A percentile compares a stretch with the other conserved stretches of the same genome.
Evolutionary conservation across 352 stramenopile species (phyloP).

Genomic region (Phytopythium montanum): DNA sequence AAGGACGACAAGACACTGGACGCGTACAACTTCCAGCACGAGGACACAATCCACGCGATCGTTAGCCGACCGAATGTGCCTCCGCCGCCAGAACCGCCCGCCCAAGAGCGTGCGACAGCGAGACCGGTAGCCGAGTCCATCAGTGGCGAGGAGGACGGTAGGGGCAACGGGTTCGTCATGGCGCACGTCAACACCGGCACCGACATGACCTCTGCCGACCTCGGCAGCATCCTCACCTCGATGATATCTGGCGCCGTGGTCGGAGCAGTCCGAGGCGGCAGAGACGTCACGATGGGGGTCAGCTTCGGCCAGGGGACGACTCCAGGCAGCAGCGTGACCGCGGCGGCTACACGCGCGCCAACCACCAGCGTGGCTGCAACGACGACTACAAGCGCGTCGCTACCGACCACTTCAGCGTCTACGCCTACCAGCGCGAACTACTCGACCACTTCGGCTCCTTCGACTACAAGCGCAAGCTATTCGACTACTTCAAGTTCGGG

Average conservation of each 20-base stretch:
- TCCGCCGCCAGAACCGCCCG: not conserved
- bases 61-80: conserved; percentile 10
- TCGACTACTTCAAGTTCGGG: not conserved
- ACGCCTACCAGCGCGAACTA: not conserved
- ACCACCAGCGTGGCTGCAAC: not conserved
- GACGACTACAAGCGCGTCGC: not conserved
- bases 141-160: not conserved
- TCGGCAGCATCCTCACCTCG: not conserved
- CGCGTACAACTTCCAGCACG: conserved; percentile 26
- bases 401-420: not conserved
- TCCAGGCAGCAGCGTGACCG: not conserved
- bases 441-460: not conserved
- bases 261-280: not conserved
- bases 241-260: not conserved
- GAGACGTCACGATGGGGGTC: not conserved
- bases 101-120: not conserved
- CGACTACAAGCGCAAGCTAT: not conserved
- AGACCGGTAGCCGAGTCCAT: not conserved
- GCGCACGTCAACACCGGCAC: not conserved
- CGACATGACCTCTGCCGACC: not conserved
- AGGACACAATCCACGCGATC: conserved; percentile 42
- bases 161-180: not conserved
- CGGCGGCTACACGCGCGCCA: not conserved
- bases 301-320: not conserved
- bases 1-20: conserved; percentile 33